phyloP scores from a whole-genome alignment of 2,329 filamentous ascomycete species.

The Myrmaecium sp. region DNA sequence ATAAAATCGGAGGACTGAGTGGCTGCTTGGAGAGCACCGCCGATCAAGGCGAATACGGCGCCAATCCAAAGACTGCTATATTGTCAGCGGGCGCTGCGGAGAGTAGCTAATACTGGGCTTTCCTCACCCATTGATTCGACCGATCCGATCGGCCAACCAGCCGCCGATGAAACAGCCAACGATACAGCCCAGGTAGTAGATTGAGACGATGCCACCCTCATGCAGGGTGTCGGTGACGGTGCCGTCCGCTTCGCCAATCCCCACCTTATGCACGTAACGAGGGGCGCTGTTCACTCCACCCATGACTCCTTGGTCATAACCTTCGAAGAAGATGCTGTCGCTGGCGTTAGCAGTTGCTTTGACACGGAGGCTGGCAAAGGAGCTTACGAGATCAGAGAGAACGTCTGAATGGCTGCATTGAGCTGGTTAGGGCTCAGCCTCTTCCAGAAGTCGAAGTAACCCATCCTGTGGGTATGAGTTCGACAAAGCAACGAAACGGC shows the following conservation, averaged over 20 bases:
- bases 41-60: slow-evolving; percentile 30
- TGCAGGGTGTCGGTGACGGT: slow-evolving; percentile 38
- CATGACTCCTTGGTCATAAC: slow-evolving; percentile 40
- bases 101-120: background rate
- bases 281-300: slow-evolving; percentile 49
- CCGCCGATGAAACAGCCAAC: slow-evolving; percentile 47
- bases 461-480: no score
- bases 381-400: slow-evolving; percentile 16
- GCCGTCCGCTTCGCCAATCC: slow-evolving; percentile 40
- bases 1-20: slow-evolving; percentile 31
- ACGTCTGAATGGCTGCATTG: slow-evolving; percentile 21
- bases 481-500: no score
- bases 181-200: slow-evolving; percentile 44
- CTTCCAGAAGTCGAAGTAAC: slow-evolving; percentile 26
- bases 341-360: no score
- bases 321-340: no score
- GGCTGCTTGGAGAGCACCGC: slow-evolving; percentile 31
- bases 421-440: slow-evolving; percentile 25
- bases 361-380: no score
- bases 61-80: slow-evolving; percentile 23
- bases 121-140: slow-evolving; percentile 33
- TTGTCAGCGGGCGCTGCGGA: background rate
- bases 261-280: slow-evolving; percentile 48
- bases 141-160: slow-evolving; percentile 44
- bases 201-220: slow-evolving; percentile 45